Conservation (phyloP, 164 flowering plant genomes). For the Hamamelis virginiana region DNA sequence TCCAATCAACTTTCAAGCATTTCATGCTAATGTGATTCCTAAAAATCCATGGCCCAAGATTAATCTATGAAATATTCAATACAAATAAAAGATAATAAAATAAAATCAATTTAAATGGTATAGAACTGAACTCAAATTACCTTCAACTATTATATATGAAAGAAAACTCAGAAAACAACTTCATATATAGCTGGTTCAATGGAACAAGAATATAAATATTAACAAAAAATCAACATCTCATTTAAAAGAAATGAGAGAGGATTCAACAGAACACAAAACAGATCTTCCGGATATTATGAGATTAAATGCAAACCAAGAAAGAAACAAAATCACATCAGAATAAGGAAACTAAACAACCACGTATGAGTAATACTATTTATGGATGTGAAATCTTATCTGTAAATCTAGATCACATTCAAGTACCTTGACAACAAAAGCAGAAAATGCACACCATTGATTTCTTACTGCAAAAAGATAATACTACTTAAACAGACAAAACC, state of each 20-base stretch:
- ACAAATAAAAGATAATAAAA: not conserved
- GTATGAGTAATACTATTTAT: not conserved
- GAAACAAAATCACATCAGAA: no score
- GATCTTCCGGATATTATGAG: no score
- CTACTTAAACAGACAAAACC: not conserved
- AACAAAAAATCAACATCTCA: no score
- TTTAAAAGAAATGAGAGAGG: no score
- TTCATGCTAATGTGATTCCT: not conserved
- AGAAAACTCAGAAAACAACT: not conserved
- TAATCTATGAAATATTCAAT: not conserved
- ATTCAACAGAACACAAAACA: no score
- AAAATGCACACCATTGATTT: conserved; percentile 1
- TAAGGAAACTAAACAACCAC: no score
- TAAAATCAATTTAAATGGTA: no score
- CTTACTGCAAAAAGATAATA: not conserved
- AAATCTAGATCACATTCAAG: not conserved
- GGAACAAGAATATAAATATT: no score
- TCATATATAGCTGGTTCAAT: no score
- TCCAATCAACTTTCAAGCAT: not conserved
- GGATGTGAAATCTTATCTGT: not conserved
- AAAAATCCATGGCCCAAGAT: not conserved
- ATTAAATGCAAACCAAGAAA: no score
- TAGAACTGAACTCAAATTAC: not conserved
- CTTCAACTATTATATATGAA: not conserved
- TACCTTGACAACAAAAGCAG: not conserved